phyloP scores from a whole-genome alignment of 176 grass and related monocot genomes.

The Calamus simplicifolius region DNA sequence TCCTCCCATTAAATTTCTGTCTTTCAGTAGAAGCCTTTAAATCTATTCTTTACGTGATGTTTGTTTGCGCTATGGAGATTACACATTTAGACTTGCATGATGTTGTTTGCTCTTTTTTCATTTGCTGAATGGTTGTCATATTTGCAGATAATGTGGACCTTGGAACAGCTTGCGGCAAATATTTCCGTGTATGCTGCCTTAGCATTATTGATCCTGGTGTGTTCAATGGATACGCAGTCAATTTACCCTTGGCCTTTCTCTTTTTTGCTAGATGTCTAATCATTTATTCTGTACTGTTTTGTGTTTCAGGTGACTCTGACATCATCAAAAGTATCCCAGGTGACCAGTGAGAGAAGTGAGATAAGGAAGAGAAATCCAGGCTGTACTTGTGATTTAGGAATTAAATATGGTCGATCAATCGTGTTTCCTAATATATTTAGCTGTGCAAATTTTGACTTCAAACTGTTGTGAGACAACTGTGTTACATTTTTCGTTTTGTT shows the following conservation, averaged over 20 bases:
- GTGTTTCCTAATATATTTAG: no score
- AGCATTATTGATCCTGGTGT: conserved; percentile 87
- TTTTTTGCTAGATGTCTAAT: background rate
- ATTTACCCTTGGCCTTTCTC: background rate
- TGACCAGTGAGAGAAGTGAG: conserved; percentile 72
- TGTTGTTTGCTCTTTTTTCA: background rate
- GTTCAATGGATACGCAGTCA: background rate
- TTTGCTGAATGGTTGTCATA: background rate
- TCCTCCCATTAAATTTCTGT: no score
- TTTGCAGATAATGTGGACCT: conserved; percentile 90
- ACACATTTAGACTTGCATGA: no score
- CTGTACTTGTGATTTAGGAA: background rate
- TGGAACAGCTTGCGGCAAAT: conserved; percentile 90
- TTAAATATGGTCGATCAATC: no score
- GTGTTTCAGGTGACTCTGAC: conserved; percentile 81
- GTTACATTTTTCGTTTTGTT: no score
- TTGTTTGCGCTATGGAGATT: no score
- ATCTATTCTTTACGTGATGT: no score
- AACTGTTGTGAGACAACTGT: no score
- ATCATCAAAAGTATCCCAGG: conserved; percentile 62
- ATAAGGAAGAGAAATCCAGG: conserved; percentile 1
- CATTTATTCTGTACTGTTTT: background rate
- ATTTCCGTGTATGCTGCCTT: conserved; percentile 88
- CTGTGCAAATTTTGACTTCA: no score
- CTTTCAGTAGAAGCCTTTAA: no score